Percentiles rank a stretch among this genome's conserved stretches.
Conservation (phyloP, 169 alveolate genomes). For the Plasmodium knowlesi region DNA sequence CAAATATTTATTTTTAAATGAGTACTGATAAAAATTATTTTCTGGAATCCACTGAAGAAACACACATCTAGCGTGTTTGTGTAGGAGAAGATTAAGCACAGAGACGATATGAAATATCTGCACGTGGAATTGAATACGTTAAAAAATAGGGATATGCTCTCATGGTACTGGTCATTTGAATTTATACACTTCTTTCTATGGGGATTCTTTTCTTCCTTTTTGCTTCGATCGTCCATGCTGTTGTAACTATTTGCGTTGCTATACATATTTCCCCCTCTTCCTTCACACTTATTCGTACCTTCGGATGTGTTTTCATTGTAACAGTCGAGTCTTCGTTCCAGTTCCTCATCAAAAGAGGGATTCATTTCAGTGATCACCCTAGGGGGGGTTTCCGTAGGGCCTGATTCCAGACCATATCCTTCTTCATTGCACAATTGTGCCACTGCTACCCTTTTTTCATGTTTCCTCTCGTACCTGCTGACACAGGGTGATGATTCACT, state of each 20-base stretch:
- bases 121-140: conserved; percentile 65
- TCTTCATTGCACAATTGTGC: background rate
- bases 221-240: background rate
- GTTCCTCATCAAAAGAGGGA: conserved; percentile 3
- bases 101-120: conserved; percentile 66
- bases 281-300: background rate
- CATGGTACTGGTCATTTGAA: background rate
- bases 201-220: background rate
- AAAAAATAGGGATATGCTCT: conserved; percentile 19
- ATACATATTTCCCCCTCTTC: background rate
- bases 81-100: conserved; percentile 68
- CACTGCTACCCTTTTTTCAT: background rate
- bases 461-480: background rate
- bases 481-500: background rate
- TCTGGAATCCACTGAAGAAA: conserved; percentile 67
- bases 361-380: background rate
- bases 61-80: conserved; percentile 60
- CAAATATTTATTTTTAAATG: conserved; percentile 60
- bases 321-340: conserved; percentile 14
- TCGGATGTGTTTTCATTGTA: background rate
- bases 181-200: background rate
- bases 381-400: background rate
- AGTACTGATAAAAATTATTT: conserved; percentile 66
- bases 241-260: background rate
- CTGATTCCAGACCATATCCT: background rate